Base-by-base conservation (phyloP, 352 stramenopile genomes). In the Phytophthora sp. region DNA sequence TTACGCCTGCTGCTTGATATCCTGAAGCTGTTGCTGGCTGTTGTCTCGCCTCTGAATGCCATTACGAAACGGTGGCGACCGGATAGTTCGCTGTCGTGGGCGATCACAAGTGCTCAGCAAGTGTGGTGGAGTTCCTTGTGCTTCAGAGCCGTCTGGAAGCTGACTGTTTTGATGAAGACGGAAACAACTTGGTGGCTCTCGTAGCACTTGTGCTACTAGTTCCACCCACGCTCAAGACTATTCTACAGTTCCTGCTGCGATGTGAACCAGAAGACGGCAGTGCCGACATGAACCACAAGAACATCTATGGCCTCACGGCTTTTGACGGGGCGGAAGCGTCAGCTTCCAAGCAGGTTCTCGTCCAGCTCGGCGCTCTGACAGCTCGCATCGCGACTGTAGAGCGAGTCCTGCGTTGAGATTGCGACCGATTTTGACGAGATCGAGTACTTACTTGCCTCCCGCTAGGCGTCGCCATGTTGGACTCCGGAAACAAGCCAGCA, bases 131-230 rank as follows among this genome's bases (percentile, higher is more conserved):
- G 39, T 79, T 81, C 60, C 41, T 91, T 4, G 57, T 79, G 41
- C 65, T 85, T 8, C 72, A 80, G 45, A 79, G 80, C 36, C 54
- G 50, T 24, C 35, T 89, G 1, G 79, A 88, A 61, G 60, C 38
- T 16, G 76, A 89, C 49, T 91, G 80, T 64, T 84, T 82, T 23
- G 85, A 93, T 50, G 81, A 91, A 63, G 82, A 91, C 51, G 80
- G 81, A n/a, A 91, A 93, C 69, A 91, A 88, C 51, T 75, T 76
- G 1, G 70, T 87, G 24, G 81, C 73, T 0, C 74, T 91, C 30
- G 80, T 81, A 21, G 71, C 76, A 15, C 66, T 89, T 20, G 70
- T 77, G 5, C 56, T 90, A 9, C n/a, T n/a, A n/a, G n/a, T n/a
- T n/a, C n/a, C n/a, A n/a, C n/a, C n/a, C n/a, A 58, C 56, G 11